Conservation (phyloP, 495 filamentous ascomycete genomes). For the Acidiella bohemica region DNA sequence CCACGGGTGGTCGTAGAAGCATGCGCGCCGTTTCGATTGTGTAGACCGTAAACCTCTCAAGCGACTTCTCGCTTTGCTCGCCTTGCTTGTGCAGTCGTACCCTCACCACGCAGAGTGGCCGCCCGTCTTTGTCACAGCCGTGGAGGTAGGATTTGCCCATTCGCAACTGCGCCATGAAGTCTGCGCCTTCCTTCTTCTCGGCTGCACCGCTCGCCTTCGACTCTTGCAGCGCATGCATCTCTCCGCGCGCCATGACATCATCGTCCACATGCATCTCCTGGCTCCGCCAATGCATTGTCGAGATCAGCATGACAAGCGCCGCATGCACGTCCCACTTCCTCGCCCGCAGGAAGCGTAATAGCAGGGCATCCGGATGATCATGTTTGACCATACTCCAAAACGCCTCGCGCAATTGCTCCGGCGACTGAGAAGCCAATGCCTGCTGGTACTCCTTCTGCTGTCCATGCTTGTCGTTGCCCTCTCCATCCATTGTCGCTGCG, state of each 20-base stretch:
- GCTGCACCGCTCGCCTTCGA: conserved; percentile 40
- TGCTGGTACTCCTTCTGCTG: conserved; percentile 76
- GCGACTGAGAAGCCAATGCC: conserved; percentile 57
- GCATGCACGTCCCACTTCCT: conserved; percentile 94
- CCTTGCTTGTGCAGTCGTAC: conserved; percentile 66
- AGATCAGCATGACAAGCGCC: conserved; percentile 85
- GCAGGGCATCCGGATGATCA: conserved; percentile 78
- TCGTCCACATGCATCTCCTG: conserved; percentile 73
- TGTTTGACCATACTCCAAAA: conserved; percentile 97
- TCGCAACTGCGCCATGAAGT: conserved; percentile 72
- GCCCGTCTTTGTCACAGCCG: conserved; percentile 68
- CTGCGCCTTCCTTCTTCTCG: conserved; percentile 54
- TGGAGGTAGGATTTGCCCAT: conserved; percentile 95
- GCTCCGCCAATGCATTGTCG: conserved; percentile 83
- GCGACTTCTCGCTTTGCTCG: conserved; percentile 64
- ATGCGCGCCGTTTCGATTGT: conserved; percentile 85
- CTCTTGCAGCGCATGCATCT: conserved; percentile 48
- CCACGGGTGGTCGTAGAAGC: conserved; percentile 63
- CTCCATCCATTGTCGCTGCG: conserved; percentile 20
- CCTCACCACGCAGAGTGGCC: conserved; percentile 78
- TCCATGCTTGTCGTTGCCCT: conserved; percentile 83
- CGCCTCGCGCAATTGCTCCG: conserved; percentile 63
- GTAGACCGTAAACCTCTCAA: conserved; percentile 87
- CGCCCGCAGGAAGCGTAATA: conserved; percentile 80
- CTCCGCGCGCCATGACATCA: conserved; percentile 70